A percentile compares a stretch with the other conserved stretches of the same genome.
Evolutionary conservation across 2,329 filamentous ascomycete genomes (phyloP).

Genomic region (Dactylellina leptospora): DNA sequence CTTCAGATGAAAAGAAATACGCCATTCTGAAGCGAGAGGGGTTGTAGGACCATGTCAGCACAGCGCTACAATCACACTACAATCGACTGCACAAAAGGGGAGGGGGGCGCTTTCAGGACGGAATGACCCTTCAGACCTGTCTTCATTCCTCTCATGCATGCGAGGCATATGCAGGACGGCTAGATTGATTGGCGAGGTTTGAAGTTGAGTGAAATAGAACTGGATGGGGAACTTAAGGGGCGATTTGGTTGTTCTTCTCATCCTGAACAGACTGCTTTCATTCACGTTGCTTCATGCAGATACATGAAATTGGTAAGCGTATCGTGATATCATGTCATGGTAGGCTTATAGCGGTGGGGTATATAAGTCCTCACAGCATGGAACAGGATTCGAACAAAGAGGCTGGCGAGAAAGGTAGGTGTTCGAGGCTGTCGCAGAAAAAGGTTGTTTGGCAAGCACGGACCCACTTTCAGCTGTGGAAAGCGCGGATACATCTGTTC

Average conservation of each 20-base stretch:
- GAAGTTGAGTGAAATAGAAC: conserved; percentile 50
- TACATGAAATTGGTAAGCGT: conserved; percentile 44
- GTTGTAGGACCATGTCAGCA: conserved; percentile 5
- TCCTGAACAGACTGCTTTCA: conserved; percentile 27
- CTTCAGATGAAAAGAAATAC: conserved; percentile 49
- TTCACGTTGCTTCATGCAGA: conserved; percentile 37
- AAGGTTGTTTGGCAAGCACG: conserved; percentile 35
- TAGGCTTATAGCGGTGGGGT: conserved; percentile 40
- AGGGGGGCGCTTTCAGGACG: conserved; percentile 35
- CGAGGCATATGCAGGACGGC: conserved; percentile 51
- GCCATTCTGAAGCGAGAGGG: conserved; percentile 18
- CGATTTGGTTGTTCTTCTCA: background rate
- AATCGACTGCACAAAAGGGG: conserved; percentile 17
- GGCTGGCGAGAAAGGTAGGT: conserved; percentile 13
- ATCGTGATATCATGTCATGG: conserved; percentile 47
- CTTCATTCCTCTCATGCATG: conserved; percentile 46
- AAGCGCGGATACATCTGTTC: conserved; percentile 39
- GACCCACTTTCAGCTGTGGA: conserved; percentile 44
- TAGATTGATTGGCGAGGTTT: conserved; percentile 54
- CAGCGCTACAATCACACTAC: conserved; percentile 18
- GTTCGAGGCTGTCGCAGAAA: conserved; percentile 36
- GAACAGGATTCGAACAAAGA: conserved; percentile 21
- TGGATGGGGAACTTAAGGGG: conserved; percentile 15
- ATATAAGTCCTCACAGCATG: conserved; percentile 4
- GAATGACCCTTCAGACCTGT: conserved; percentile 43